These are phyloP conservation scores for Monosporozyma solicola DNA, from an alignment of 805 yeast genomes.

Conservation along the genomic window DNA sequence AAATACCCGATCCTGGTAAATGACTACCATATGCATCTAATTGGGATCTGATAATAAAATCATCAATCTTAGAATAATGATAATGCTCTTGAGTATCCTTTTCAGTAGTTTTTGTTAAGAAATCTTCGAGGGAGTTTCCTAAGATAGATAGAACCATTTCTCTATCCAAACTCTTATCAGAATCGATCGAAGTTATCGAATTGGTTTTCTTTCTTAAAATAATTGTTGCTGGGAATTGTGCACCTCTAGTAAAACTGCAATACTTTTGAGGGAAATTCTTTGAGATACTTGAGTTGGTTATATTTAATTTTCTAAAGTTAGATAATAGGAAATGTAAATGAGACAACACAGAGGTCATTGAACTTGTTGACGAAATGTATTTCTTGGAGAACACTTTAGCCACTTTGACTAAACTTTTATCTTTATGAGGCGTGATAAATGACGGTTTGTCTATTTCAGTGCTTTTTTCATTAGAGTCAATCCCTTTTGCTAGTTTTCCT, in stretches of 20 bases:
- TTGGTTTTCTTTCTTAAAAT: slow-evolving; percentile 44
- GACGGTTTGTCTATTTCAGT: slow-evolving; percentile 10
- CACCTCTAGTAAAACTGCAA: slow-evolving; percentile 36
- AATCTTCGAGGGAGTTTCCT: slow-evolving; percentile 73
- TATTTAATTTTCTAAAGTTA: slow-evolving; percentile 47
- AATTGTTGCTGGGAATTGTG: slow-evolving; percentile 45
- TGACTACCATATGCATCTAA: slow-evolving; percentile 70
- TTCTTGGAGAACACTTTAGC: slow-evolving; percentile 30
- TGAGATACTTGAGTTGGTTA: slow-evolving; percentile 32
- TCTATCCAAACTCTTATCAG: slow-evolving; percentile 57
- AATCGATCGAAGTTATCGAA: slow-evolving; percentile 52
- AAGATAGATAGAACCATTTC: slow-evolving; percentile 62
- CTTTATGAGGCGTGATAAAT: slow-evolving; percentile 64
- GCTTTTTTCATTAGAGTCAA: background rate
- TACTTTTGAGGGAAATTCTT: slow-evolving; percentile 34
- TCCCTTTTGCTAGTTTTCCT: slow-evolving; percentile 3
- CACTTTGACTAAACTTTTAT: slow-evolving; percentile 40
- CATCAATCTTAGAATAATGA: slow-evolving; percentile 62
- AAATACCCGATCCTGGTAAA: slow-evolving; percentile 84
- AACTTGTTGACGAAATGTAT: slow-evolving; percentile 77
- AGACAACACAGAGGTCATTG: slow-evolving; percentile 67
- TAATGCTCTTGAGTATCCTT: slow-evolving; percentile 34
- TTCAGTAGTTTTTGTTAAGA: slow-evolving; percentile 32
- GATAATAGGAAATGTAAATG: slow-evolving; percentile 70
- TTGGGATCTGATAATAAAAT: slow-evolving; percentile 80